These are phyloP conservation scores for Bocquillonia castaneifolia DNA, from an alignment of 441 rosid species.

Conservation along the genomic window DNA sequence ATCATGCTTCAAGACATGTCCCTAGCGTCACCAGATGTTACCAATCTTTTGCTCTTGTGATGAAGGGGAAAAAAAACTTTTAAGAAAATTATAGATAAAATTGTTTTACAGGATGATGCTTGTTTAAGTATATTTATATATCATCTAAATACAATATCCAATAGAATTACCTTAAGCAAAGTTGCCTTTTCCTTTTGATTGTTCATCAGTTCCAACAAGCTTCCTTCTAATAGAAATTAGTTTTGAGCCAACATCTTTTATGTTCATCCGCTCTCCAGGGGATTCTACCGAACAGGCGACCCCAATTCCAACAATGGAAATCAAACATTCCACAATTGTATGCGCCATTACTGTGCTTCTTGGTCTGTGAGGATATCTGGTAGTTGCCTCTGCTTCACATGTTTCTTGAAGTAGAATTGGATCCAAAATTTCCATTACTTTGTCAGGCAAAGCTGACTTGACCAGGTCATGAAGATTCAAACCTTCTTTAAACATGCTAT, in stretches of 20 bases:
- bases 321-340: neutral
- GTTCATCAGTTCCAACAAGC: neutral
- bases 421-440: neutral
- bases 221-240: conserved; percentile 5
- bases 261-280: conserved; percentile 15
- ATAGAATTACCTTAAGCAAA: too few relatives aligned
- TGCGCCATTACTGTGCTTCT: neutral
- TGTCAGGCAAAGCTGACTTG: neutral
- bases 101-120: too few relatives aligned
- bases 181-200: too few relatives aligned
- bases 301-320: conserved; percentile 14
- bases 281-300: conserved; percentile 11
- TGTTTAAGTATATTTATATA: too few relatives aligned
- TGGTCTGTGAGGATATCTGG: neutral
- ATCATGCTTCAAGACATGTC: too few relatives aligned
- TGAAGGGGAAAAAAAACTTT: too few relatives aligned
- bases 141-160: too few relatives aligned
- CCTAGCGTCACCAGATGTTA: too few relatives aligned
- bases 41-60: too few relatives aligned
- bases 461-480: conserved; percentile 16
- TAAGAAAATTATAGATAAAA: too few relatives aligned
- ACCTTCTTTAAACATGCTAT: conserved; percentile 22
- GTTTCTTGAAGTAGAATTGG: neutral
- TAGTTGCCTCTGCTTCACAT: neutral
- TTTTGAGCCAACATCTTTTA: conserved; percentile 4